Base-by-base conservation (phyloP, 805 yeast species). In the Tetrapisispora iriomotensis region DNA sequence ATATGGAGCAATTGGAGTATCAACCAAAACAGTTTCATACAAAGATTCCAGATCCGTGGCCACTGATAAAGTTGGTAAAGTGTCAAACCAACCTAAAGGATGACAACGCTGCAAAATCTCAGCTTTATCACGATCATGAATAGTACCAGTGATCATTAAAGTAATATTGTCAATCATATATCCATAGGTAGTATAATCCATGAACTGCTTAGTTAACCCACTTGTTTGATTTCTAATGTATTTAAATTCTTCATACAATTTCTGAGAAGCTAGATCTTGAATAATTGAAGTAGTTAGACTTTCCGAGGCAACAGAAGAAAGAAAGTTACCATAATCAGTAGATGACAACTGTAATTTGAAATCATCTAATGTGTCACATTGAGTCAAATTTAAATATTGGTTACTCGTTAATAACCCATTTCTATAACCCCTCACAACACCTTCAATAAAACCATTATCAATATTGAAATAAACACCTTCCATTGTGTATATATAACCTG, bases 131-230 rank as follows among this genome's bases (percentile, higher is more conserved):
- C 97, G 75, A 56, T 88, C 94, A 59, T 92, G 98, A 45, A 92
- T 75, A 0, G 98, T 87, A 18, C 99, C 99, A 1, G 96, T 88
- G 56, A 92, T 90, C 82, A 92, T 82, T 55, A 92, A 70, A 19
- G 92, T 84, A 29, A 92, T 95, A 61, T 92, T 92, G 66, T 92
- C 98, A 56, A 92, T 94, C 99, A 92, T 92, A 65, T 94, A 92
- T 9, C 96, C 94, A 58, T 88, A 92, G 34, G 94, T 81, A 58
- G 94, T 86, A 60, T 68, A 94, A 60, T 94, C 96, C 77, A 92
- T 72, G 57, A 90, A 87, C 60, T 78, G 75, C 31, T 85, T 68
- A 54, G 90, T 67, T 25, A 80, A 82, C 43, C 86, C 87, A 26
- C 81, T 79, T 4, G 95, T 78, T 61, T 90, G 95, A 33, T 82